Evolutionary conservation across 2,329 filamentous ascomycete species (phyloP), one percentile per base, ranked within the genome.

Genomic region (Cercospora zeae-maydis): DNA sequence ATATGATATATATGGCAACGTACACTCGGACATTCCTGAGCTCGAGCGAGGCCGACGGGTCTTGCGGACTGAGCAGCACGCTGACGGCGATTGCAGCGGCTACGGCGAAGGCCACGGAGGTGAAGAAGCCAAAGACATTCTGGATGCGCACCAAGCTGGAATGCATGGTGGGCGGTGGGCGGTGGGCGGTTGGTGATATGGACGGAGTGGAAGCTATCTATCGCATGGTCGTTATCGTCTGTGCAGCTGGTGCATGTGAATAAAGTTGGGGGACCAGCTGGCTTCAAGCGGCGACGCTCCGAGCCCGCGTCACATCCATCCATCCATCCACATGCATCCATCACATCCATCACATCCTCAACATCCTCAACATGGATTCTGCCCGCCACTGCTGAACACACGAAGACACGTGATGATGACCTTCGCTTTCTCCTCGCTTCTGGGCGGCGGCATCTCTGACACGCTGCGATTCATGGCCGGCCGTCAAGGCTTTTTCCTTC

Each of bases 111-210:
- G 90, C 89, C 67, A 97, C 92, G 27, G 92, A 96, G 16, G 95
- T 98, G 83, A 98, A 97, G 86, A 96, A 97, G 78, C 95, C 92
- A 77, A 99, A 99, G 76, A 92, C 88, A 80, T 92, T 93, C 79
- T 99, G 95, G 69, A 89, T 78, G 70, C 95, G 91, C 66, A 90
- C 92, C 54, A 96, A 79, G 52, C 89, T 86, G 74, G 91, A 96
- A 79, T 97, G 89, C 95, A 99, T 98, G 7, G 65, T 64, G 83
- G 80, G 74, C 1, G 31, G 24, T 57, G 39, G 19, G 3, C 3
- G 7, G 65, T 64, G 83, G 80, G 74, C 1, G 31, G 24, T 57
- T n/a, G 11, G 39, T 24, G 19, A 11, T 45, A 21, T 13, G n/a
- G n/a, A n/a, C 10, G 47, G 47, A n/a, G 47, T n/a, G 27, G 47